Evolutionary conservation across 1,284 basidiomycete genomes (phyloP).

Genomic region (Rhodotorula sp.): DNA sequence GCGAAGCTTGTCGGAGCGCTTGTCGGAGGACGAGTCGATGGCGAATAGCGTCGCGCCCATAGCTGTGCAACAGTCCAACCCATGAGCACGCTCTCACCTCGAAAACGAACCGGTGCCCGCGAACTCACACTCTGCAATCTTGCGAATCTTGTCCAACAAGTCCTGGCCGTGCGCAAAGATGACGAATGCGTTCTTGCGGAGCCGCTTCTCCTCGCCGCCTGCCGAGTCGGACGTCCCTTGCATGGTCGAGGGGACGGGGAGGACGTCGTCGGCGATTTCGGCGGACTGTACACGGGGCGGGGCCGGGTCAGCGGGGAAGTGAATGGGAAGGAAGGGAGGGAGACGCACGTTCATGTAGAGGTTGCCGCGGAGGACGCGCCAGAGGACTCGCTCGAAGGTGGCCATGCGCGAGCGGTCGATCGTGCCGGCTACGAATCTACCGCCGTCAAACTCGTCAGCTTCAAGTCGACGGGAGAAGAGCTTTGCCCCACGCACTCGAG

Average conservation of each 20-base stretch:
- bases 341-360: slow-evolving; percentile 94
- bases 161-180: slow-evolving; percentile 97
- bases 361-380: slow-evolving; percentile 97
- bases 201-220: slow-evolving; percentile 59
- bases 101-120: too few species aligned
- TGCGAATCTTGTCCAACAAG: slow-evolving; percentile 93
- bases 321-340: too few species aligned
- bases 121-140: slow-evolving; percentile 75
- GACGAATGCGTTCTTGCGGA: slow-evolving; percentile 96
- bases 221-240: slow-evolving; percentile 51
- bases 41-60: slow-evolving; percentile 97
- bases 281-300: slow-evolving; percentile 29
- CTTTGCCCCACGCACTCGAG: slow-evolving; percentile 63
- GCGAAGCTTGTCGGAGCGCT: slow-evolving; percentile 81
- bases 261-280: slow-evolving; percentile 72
- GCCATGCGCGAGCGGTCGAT: slow-evolving; percentile 89
- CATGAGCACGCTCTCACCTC: background rate
- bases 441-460: background rate
- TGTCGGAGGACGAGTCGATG: slow-evolving; percentile 90
- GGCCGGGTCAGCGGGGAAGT: background rate
- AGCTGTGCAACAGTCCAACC: slow-evolving; percentile 45
- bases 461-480: background rate
- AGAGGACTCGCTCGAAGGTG: slow-evolving; percentile 95
- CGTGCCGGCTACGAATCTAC: slow-evolving; percentile 91
- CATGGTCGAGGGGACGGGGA: slow-evolving; percentile 79